Conservation (phyloP, 257 asterid genomes). For the Salvia hispanica region DNA sequence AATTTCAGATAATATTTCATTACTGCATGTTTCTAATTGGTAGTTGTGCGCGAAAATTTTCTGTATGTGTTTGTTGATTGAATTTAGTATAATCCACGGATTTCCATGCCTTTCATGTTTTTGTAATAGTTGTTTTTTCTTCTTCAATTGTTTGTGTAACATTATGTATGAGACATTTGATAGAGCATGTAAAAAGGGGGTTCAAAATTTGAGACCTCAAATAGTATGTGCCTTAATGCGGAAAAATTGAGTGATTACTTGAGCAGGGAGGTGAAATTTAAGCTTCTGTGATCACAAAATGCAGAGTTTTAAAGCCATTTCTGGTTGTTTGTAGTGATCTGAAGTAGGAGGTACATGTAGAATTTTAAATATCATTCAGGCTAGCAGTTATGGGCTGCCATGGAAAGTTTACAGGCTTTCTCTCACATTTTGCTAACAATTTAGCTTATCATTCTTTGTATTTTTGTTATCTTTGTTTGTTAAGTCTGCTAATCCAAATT, state of each 20-base stretch:
- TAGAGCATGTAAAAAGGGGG: not conserved
- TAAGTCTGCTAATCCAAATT: conserved; percentile 26
- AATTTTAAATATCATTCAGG: conserved; percentile 12
- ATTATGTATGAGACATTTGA: not conserved
- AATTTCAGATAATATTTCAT: not conserved
- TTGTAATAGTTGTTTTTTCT: conserved; percentile 1
- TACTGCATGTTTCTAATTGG: conserved; percentile 11
- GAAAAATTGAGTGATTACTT: not conserved
- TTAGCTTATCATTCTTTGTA: conserved; percentile 14
- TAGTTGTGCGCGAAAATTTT: conserved; percentile 15
- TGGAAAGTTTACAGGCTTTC: not conserved
- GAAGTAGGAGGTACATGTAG: conserved; percentile 17
- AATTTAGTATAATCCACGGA: conserved; percentile 1
- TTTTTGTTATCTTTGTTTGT: conserved; percentile 7
- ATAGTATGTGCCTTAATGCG: not conserved
- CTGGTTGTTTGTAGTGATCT: conserved; percentile 8
- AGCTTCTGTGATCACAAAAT: conserved; percentile 5
- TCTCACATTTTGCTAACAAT: not conserved
- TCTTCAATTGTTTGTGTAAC: not conserved
- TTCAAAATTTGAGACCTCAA: conserved; percentile 21
- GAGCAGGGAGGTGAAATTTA: not conserved
- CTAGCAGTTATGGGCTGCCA: conserved; percentile 13
- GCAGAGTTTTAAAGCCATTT: conserved; percentile 4
- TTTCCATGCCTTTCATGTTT: not conserved
- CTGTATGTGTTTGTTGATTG: not conserved